Base-by-base conservation (phyloP, 2,329 filamentous ascomycete species). In the Phaeosphaeriaceae sp. region DNA sequence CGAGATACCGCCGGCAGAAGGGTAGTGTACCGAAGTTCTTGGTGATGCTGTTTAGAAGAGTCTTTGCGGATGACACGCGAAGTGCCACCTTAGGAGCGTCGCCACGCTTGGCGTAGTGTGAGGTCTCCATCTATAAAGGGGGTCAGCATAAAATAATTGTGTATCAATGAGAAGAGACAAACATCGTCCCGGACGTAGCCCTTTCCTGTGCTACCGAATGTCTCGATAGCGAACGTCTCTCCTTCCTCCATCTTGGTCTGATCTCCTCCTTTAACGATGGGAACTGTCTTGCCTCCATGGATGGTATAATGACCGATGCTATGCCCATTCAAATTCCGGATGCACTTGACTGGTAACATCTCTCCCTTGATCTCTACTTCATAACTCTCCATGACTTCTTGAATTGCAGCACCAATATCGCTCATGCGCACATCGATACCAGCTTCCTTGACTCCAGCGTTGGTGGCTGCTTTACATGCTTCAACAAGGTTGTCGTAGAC, bases 241-340 rank as follows among this genome's bases (percentile, higher is more conserved):
- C 92, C 92, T 76, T 97, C 93, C 77, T 97, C 92, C 93, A 97
- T 97, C 82, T 96, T 96, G 43, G 91, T 95, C 72, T 87, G 86
- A 67, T 96, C 90, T 54, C 84, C 84, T 54, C 86, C 87, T 79
- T 96, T 96, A 57, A 97, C 91, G 66, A 97, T 96, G 0, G 92
- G 93, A 42, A 97, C 90, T 60, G 89, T 92, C 81, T 97, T 97
- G 64, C 86, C 89, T 49, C 92, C 92, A 76, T 97, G 92, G 64
- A 97, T 97, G 72, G 86, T 87, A 79, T 92, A 94, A 54, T 86
- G 92, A 48, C 90, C 81, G 67, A 97, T 97, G 60, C 89, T 93
- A 78, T 97, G 92, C 8, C 91, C 92, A 67, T 89, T 93, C 52
- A 96, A 80, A 77, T 94, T 94, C 58, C 89, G 87, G 69, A 96